Evolutionary conservation across 1,284 basidiomycete genomes (phyloP).

Genomic region (Rhodotorula mucilaginosa): DNA sequence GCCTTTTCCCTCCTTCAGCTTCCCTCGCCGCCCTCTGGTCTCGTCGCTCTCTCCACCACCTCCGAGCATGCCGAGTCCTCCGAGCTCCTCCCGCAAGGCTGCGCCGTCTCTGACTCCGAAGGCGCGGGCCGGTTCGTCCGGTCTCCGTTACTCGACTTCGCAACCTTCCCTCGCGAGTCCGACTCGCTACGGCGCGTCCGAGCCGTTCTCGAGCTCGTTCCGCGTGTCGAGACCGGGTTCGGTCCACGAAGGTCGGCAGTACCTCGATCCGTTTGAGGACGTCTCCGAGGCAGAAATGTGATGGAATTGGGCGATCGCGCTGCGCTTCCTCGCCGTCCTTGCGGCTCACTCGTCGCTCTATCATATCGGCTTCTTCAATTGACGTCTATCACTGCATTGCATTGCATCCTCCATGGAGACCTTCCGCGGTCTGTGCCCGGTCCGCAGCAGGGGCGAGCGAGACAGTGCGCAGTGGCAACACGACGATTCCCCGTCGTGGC

Average conservation of each 20-base stretch:
- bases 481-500: too few species aligned
- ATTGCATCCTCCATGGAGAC: too few species aligned
- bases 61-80: slow-evolving; percentile 1
- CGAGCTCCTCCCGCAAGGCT: not conserved
- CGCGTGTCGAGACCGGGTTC: not conserved
- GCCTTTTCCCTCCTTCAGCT: not conserved
- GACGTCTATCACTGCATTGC: too few species aligned
- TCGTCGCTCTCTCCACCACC: not conserved
- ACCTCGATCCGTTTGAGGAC: slow-evolving; percentile 8
- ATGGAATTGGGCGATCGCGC: not conserved
- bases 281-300: not conserved
- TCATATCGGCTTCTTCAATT: too few species aligned
- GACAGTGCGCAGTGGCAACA: too few species aligned
- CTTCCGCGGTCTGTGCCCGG: too few species aligned
- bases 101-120: not conserved
- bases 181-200: not conserved
- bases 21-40: not conserved
- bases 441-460: too few species aligned
- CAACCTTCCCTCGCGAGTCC: not conserved
- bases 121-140: not conserved
- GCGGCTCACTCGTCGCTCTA: too few species aligned
- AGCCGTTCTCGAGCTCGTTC: not conserved
- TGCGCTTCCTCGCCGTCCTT: too few species aligned
- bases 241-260: not conserved
- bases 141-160: not conserved